These are phyloP conservation scores for Phytophthora vignae DNA, from an alignment of 352 stramenopile genomes.

Conservation along the genomic window DNA sequence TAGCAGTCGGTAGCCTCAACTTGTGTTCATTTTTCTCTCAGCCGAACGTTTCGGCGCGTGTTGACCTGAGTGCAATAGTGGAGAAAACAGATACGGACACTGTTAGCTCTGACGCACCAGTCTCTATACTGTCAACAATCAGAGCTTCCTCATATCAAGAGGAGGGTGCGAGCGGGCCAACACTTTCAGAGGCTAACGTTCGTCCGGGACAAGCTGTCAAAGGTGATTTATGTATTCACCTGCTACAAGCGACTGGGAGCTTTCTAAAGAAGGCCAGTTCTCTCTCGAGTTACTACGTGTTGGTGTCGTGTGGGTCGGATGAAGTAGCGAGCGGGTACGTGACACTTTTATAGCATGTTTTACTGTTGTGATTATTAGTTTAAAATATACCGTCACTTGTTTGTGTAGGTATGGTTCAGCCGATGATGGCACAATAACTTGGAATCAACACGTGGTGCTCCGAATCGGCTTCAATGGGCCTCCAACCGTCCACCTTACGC, in stretches of 20 bases:
- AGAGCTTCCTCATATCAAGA: constrained; percentile 20
- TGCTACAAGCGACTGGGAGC: constrained; percentile 34
- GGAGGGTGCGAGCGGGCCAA: background rate
- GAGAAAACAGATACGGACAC: background rate
- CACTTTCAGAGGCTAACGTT: background rate
- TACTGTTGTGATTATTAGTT: background rate
- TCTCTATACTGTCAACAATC: background rate
- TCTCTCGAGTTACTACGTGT: constrained; percentile 22
- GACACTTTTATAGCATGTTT: background rate
- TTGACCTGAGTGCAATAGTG: constrained; percentile 5
- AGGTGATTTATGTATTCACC: constrained; percentile 38
- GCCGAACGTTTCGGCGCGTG: constrained; percentile 10
- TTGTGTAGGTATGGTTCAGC: constrained; percentile 20
- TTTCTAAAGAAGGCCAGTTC: constrained; percentile 18
- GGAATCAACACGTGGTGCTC: constrained; percentile 48
- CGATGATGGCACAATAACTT: constrained; percentile 24
- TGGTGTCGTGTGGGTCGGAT: constrained; percentile 16
- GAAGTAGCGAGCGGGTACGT: constrained; percentile 27
- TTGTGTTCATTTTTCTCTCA: constrained; percentile 35
- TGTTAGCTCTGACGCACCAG: background rate
- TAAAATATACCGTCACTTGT: background rate
- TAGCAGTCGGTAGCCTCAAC: constrained; percentile 24
- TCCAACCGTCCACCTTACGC: constrained; percentile 33
- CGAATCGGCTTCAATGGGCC: constrained; percentile 11
- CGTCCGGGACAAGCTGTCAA: constrained; percentile 7